Evolutionary conservation across 495 filamentous ascomycete genomes (phyloP).

Genomic region (Penicillium tannophilum): DNA sequence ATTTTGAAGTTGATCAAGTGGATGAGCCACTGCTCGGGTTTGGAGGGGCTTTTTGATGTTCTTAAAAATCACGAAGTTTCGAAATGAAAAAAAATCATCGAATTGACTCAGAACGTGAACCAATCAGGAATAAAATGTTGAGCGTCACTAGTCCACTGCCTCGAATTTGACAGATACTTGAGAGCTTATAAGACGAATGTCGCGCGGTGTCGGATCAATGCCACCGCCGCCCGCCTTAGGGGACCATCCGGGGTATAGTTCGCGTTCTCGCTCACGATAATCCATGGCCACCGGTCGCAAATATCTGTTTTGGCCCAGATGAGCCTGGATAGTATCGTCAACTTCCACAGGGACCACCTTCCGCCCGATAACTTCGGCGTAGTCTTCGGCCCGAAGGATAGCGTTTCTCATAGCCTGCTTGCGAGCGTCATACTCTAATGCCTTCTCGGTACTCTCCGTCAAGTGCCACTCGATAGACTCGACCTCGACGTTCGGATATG

Average conservation of each 20-base stretch:
- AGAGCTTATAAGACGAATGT: no score
- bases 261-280: neutral
- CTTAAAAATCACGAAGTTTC: no score
- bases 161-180: no score
- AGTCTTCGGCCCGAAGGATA: constrained; percentile 24
- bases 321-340: constrained; percentile 4
- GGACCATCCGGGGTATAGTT: neutral
- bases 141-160: no score
- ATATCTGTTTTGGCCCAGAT: neutral
- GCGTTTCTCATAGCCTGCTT: constrained; percentile 27
- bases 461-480: constrained; percentile 25
- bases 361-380: constrained; percentile 22
- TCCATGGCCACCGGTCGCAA: neutral
- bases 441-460: constrained; percentile 21
- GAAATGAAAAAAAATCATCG: neutral
- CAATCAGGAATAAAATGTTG: no score
- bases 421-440: constrained; percentile 16
- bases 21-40: constrained; percentile 36
- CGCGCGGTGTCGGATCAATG: no score
- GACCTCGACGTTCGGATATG: constrained; percentile 22
- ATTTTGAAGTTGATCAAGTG: constrained; percentile 47
- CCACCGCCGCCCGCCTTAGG: no score
- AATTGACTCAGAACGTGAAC: neutral
- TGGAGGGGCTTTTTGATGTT: neutral
- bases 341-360: constrained; percentile 19